A percentile compares a stretch with the other conserved stretches of the same genome.
These are phyloP conservation scores for Astragalus membranaceus DNA, from an alignment of 306 rosid genomes.

Conservation along the genomic window DNA sequence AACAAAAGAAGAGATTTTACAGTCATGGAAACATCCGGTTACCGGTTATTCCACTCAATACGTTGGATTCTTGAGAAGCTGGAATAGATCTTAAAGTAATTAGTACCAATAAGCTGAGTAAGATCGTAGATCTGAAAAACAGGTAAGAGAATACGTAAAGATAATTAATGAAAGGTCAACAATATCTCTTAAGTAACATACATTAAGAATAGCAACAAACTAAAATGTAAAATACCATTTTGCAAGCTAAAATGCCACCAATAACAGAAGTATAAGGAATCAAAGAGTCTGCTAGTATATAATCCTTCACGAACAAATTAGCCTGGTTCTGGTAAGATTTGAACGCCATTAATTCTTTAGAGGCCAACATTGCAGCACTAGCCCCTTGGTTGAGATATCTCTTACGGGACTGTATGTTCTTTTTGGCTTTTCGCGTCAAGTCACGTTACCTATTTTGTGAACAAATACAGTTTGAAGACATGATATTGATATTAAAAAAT, in stretches of 20 bases:
- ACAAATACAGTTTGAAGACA: slow-evolving; percentile 2
- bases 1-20: not conserved
- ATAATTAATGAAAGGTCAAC: not conserved
- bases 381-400: slow-evolving; percentile 20
- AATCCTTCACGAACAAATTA: slow-evolving; percentile 48
- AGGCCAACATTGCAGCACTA: slow-evolving; percentile 29
- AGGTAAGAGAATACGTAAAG: not conserved
- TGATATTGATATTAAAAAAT: not conserved
- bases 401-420: not conserved
- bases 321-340: slow-evolving; percentile 63
- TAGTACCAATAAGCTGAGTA: slow-evolving; percentile 46
- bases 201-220: slow-evolving; percentile 3
- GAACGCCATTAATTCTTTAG: slow-evolving; percentile 42
- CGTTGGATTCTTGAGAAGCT: slow-evolving; percentile 61
- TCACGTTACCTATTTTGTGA: slow-evolving; percentile 13
- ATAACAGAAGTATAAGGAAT: slow-evolving; percentile 54
- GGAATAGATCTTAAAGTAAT: slow-evolving; percentile 65
- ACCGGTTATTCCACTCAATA: slow-evolving; percentile 87
- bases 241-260: slow-evolving; percentile 60
- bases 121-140: slow-evolving; percentile 54
- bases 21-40: slow-evolving; percentile 11
- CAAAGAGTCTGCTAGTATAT: slow-evolving; percentile 43
- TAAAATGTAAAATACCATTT: slow-evolving; percentile 49
- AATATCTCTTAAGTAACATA: not conserved
- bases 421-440: not conserved